Conservation (phyloP, 257 asterid species). For the Solanum peruvianum region DNA sequence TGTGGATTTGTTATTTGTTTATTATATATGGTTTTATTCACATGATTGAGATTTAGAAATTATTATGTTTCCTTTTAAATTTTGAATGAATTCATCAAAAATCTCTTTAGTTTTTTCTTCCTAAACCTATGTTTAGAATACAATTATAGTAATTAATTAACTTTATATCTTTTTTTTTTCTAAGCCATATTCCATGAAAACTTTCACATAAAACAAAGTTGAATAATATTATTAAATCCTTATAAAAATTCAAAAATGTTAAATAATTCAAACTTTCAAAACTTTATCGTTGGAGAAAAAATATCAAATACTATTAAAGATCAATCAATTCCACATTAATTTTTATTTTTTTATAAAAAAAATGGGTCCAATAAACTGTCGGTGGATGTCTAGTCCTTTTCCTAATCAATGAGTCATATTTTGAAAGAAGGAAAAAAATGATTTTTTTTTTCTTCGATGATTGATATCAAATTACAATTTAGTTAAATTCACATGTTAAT, state of each 20-base stretch:
- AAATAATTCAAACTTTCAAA: background rate
- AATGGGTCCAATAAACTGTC: constrained; percentile 3
- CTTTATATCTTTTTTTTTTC: no score
- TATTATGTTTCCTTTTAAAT: background rate
- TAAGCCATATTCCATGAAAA: background rate
- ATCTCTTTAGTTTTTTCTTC: background rate
- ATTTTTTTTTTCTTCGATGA: background rate
- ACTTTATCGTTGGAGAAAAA: background rate
- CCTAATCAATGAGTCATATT: background rate
- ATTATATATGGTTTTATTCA: background rate
- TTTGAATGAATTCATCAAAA: background rate
- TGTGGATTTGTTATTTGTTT: background rate
- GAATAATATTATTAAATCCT: background rate
- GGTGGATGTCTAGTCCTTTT: constrained; percentile 4
- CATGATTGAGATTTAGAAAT: background rate
- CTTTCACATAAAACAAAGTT: background rate
- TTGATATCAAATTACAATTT: rapidly evolving
- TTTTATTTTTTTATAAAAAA: background rate
- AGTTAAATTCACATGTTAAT: background rate
- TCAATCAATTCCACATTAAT: background rate
- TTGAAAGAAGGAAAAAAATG: background rate
- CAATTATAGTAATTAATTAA: background rate
- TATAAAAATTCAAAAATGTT: background rate
- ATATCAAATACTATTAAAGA: background rate
- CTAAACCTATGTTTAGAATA: background rate